Evolutionary conservation across 2,329 filamentous ascomycete species (phyloP), one percentile per base, ranked within the genome.

Genomic region (Chrysoporthe puriensis): DNA sequence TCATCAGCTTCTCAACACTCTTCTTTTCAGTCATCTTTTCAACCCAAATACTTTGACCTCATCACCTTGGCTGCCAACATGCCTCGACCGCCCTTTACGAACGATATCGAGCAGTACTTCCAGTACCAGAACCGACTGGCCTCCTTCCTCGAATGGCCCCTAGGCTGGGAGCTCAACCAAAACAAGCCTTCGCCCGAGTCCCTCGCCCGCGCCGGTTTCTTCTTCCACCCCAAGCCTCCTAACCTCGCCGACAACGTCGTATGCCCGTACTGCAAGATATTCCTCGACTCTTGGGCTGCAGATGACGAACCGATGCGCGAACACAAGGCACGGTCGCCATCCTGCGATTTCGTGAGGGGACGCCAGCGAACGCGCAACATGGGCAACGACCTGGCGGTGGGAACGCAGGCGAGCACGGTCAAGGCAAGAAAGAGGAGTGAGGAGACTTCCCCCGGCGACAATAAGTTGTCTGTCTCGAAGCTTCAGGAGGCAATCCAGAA

Each of bases 111-210:
- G 18, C 52, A 40, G 4, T 66, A 54, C 44, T 18, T 66, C n/a
- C 58, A 66, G n/a, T 68, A 66, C 26, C 63, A 68, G 18, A 68
- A 68, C 52, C 60, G 66, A 36, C 52, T 68, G 50, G 66, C 66
- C 4, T 68, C 66, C n/a, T 68, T 66, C 32, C 5, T 59, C 18
- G 32, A 57, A 21, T 68, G 66, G 66, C 42, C 60, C 1, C 34
- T 59, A 4, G 44, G 59, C 3, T 68, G 66, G 59, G 63, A 66
- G 13, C 1, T 52, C 18, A 58, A 56, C 21, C 7, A 32, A 3
- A 34, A 54, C 34, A 68, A 68, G 59, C 66, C 63, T 8, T 40
- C 52, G 5, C 57, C 63, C 8, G 63, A 68, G 59, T 11, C 3
- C 11, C 36, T 68, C 43, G 63, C 66, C 26, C 63, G 63, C 4